A percentile compares a stretch with the other conserved stretches of the same genome.
phyloP scores from a whole-genome alignment of 345 rosid species.

The Eucalyptus decipiens region DNA sequence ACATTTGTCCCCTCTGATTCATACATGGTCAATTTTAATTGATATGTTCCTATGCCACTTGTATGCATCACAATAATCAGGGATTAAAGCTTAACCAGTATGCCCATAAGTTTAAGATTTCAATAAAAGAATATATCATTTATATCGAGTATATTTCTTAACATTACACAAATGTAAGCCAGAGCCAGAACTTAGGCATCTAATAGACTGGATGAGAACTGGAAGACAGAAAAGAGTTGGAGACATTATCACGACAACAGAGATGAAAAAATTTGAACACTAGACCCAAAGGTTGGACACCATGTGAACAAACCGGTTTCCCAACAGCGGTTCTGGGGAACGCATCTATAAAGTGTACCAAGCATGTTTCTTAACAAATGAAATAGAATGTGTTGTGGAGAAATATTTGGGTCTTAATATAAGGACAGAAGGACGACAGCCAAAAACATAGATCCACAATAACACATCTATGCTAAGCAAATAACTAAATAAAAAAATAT shows the following conservation, averaged over 20 bases:
- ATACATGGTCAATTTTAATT: not conserved
- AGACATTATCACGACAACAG: not conserved
- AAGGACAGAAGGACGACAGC: not conserved
- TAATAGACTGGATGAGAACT: not conserved
- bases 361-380: not conserved
- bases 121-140: not conserved
- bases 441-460: not conserved
- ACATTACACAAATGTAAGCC: not conserved
- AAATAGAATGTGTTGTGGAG: not conserved
- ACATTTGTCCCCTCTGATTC: not conserved
- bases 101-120: not conserved
- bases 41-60: not conserved
- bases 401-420: not conserved
- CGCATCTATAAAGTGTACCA: not conserved
- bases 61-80: not conserved
- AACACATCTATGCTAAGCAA: not conserved
- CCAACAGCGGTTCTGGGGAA: not conserved
- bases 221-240: not conserved
- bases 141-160: not conserved
- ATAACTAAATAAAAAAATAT: not conserved
- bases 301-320: not conserved
- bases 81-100: not conserved
- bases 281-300: not conserved
- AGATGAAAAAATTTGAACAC: not conserved
- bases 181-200: not conserved